A percentile compares a stretch with the other conserved stretches of the same genome.
Conservation (phyloP, 192 early-diverging fungal genomes). For the Dimargaris cristalligena region DNA sequence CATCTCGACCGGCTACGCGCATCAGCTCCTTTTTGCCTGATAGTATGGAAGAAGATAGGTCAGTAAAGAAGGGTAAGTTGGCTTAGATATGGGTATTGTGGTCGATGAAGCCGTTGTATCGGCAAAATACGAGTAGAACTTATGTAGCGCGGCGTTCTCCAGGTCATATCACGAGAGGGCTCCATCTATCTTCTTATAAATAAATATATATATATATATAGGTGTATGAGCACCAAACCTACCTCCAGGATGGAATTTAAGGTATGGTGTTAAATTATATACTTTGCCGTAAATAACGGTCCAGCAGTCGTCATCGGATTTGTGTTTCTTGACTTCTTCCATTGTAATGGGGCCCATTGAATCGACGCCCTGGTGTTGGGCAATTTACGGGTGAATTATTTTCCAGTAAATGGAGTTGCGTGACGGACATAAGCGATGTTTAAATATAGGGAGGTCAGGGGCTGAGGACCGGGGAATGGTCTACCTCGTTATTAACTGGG, state of each 20-base stretch:
- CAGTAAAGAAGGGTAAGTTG: neutral
- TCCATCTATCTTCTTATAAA: too few relatives aligned
- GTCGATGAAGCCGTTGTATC: neutral
- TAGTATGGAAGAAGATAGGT: too few relatives aligned
- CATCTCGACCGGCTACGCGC: conserved; percentile 77
- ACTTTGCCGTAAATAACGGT: conserved; percentile 47
- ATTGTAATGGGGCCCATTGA: conserved; percentile 29
- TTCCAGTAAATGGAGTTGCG: too few relatives aligned
- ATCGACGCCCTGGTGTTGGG: neutral
- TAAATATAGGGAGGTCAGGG: too few relatives aligned
- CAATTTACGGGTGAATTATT: too few relatives aligned
- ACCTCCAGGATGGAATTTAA: conserved; percentile 87
- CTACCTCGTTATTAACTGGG: too few relatives aligned
- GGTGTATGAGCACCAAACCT: conserved; percentile 7
- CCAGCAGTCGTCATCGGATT: conserved; percentile 61
- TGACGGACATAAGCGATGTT: too few relatives aligned
- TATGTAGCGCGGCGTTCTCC: too few relatives aligned
- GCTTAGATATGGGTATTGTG: neutral
- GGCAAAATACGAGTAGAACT: neutral
- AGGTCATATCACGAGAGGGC: too few relatives aligned
- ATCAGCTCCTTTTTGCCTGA: conserved; percentile 35
- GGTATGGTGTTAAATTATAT: conserved; percentile 77
- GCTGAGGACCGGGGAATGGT: too few relatives aligned
- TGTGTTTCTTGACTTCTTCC: conserved; percentile 61
- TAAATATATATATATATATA: neutral